These are phyloP conservation scores for Ophiosphaerella narmari DNA, from an alignment of 2,329 filamentous ascomycete species.

Conservation along the genomic window DNA sequence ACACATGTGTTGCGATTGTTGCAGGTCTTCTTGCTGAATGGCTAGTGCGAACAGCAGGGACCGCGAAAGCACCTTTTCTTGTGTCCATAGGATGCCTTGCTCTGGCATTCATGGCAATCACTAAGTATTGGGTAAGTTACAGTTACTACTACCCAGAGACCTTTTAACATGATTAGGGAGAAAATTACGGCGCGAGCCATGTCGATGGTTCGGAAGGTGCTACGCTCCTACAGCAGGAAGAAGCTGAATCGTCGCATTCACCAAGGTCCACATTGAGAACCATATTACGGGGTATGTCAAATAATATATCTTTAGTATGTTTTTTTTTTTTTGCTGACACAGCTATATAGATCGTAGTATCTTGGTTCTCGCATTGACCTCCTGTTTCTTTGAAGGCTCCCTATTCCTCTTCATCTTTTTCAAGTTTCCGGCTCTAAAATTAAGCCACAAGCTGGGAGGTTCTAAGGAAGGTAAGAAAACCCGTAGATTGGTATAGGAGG, in stretches of 20 bases:
- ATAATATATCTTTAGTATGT: background rate
- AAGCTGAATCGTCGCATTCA: conserved; percentile 21
- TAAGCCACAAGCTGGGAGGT: conserved; percentile 34
- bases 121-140: conserved; percentile 54
- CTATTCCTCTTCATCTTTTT: conserved; percentile 69
- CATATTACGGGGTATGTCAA: conserved; percentile 24
- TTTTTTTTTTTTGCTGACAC: conserved; percentile 1
- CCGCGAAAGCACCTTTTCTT: conserved; percentile 59
- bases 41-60: conserved; percentile 54
- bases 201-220: conserved; percentile 23
- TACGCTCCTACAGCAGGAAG: conserved; percentile 33
- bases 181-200: conserved; percentile 54
- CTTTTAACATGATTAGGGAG: conserved; percentile 42
- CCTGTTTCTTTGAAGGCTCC: conserved; percentile 64
- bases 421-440: conserved; percentile 61
- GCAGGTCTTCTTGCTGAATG: conserved; percentile 59
- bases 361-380: conserved; percentile 56
- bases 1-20: conserved; percentile 55
- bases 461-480: conserved; percentile 32
- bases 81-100: conserved; percentile 52
- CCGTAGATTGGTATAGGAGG: background rate
- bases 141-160: background rate
- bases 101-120: conserved; percentile 54
- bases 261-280: conserved; percentile 28
- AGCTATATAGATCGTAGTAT: conserved; percentile 51